These are phyloP conservation scores for Hymenoscyphus occultus DNA, from an alignment of 2,329 filamentous ascomycete genomes.

Conservation along the genomic window DNA sequence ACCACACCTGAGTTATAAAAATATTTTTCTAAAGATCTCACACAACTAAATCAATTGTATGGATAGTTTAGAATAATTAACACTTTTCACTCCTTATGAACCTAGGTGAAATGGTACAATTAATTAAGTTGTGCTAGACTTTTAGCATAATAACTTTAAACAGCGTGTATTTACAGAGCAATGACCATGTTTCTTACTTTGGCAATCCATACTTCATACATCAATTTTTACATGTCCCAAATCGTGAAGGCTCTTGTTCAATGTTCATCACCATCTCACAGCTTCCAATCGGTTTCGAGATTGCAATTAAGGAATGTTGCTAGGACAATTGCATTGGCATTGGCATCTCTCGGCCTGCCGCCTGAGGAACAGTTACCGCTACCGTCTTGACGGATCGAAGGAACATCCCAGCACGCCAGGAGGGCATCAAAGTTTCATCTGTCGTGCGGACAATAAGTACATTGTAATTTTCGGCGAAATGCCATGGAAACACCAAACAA, in stretches of 20 bases:
- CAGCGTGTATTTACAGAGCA: no score
- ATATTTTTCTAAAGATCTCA: no score
- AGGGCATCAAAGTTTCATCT: background rate
- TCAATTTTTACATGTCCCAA: background rate
- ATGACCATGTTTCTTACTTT: background rate
- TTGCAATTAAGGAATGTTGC: background rate
- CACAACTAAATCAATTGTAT: no score
- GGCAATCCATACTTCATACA: background rate
- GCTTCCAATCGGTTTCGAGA: background rate
- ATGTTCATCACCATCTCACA: background rate
- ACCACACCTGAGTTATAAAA: no score
- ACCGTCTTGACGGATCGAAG: background rate
- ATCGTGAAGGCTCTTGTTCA: background rate
- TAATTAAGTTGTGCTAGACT: no score
- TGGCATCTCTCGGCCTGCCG: background rate
- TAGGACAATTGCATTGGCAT: no score
- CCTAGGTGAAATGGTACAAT: no score
- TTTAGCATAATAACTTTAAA: no score
- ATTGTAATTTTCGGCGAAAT: background rate
- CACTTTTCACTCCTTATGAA: no score
- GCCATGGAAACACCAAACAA: background rate
- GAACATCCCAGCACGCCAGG: background rate
- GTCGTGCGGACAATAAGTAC: background rate
- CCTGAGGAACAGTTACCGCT: background rate
- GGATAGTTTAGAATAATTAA: no score